phyloP scores from a whole-genome alignment of 2,329 filamentous ascomycete genomes.

The Botryotinia convoluta region DNA sequence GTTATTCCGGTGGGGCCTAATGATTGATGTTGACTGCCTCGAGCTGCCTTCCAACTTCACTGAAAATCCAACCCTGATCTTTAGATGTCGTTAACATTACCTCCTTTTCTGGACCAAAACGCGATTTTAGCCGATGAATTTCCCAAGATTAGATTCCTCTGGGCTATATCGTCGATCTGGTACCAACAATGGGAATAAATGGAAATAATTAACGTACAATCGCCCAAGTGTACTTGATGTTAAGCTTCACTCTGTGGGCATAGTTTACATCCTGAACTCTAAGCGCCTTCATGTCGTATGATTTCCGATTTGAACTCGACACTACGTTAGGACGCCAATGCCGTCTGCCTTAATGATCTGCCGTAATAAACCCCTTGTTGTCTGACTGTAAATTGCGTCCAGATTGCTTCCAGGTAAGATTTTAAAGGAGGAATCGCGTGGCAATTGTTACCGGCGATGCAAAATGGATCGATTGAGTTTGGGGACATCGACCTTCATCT shows the following conservation, averaged over 20 bases:
- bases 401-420: neutral
- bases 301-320: neutral
- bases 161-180: neutral
- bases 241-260: neutral
- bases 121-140: neutral
- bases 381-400: neutral
- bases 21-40: neutral
- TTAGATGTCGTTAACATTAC: neutral
- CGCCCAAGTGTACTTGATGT: neutral
- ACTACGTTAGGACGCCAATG: neutral
- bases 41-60: neutral
- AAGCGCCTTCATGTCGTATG: slow-evolving; percentile 1
- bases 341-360: neutral
- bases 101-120: neutral
- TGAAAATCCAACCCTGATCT: neutral
- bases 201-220: neutral
- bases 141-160: neutral
- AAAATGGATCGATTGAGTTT: slow-evolving; percentile 15
- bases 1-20: neutral
- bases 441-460: neutral
- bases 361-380: neutral
- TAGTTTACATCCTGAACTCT: neutral
- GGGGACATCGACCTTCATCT: neutral
- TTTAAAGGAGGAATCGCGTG: neutral
- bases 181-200: neutral